Evolutionary conservation across 2,329 filamentous ascomycete genomes (phyloP).

Genomic region (Cryphonectria japonica): DNA sequence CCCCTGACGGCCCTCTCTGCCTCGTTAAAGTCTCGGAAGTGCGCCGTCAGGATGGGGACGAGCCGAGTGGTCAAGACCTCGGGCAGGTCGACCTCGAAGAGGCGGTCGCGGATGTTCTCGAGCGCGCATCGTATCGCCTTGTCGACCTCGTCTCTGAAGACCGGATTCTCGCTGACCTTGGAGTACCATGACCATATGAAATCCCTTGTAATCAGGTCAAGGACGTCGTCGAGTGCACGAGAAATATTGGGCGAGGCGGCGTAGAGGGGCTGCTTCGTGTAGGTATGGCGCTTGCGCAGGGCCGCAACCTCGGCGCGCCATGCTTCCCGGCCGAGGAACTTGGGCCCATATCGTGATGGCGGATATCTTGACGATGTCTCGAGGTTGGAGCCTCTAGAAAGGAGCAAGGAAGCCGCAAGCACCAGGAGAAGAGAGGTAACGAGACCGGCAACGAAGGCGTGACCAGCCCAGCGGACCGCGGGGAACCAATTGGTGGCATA

Average conservation of each 20-base stretch:
- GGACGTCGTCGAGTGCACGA: conserved; percentile 75
- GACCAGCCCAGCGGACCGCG: conserved; percentile 78
- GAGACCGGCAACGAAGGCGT: conserved; percentile 77
- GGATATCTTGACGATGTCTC: conserved; percentile 41
- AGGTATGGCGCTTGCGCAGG: conserved; percentile 67
- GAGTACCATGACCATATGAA: conserved; percentile 90
- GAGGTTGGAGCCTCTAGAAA: conserved; percentile 56
- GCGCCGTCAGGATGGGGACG: conserved; percentile 84
- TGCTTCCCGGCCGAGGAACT: conserved; percentile 63
- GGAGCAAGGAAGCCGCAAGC: conserved; percentile 63
- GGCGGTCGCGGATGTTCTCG: conserved; percentile 69
- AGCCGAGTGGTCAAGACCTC: conserved; percentile 81
- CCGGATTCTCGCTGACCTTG: conserved; percentile 78
- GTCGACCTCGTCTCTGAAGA: conserved; percentile 87
- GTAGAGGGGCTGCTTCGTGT: conserved; percentile 72
- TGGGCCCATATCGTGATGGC: conserved; percentile 49
- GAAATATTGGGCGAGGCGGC: conserved; percentile 78
- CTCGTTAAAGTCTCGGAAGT: conserved; percentile 88
- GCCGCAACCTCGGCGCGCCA: conserved; percentile 75
- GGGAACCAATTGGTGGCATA: conserved; percentile 83
- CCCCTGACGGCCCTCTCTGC: conserved; percentile 88
- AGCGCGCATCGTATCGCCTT: conserved; percentile 75
- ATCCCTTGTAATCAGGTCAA: conserved; percentile 77
- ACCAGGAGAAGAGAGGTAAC: conserved; percentile 59
- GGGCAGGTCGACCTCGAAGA: conserved; percentile 79